phyloP scores from a whole-genome alignment of 2,329 filamentous ascomycete genomes.

The Lachnellula cervina region DNA sequence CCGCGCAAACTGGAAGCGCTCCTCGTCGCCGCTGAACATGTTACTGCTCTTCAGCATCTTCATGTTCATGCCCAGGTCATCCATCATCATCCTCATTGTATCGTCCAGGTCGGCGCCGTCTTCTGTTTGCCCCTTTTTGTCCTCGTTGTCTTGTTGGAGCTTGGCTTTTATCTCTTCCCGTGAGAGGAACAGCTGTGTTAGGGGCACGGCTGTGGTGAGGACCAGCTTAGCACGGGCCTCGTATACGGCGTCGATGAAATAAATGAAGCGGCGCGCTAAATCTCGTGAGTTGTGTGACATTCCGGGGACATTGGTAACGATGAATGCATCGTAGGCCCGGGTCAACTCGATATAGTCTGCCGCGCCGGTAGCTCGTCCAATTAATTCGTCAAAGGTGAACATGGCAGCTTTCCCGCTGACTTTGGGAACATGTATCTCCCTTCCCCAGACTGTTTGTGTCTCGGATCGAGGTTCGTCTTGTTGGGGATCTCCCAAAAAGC shows the following conservation, averaged over 20 bases:
- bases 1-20: conserved; percentile 90
- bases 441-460: conserved; percentile 84
- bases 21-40: conserved; percentile 91
- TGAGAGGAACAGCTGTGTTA: conserved; percentile 82
- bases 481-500: conserved; percentile 81
- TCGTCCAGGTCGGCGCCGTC: conserved; percentile 47
- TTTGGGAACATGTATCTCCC: conserved; percentile 79
- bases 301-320: conserved; percentile 84
- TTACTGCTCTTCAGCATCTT: conserved; percentile 76
- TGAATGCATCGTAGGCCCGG: conserved; percentile 84
- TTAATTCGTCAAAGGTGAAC: conserved; percentile 91
- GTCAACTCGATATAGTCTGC: conserved; percentile 94
- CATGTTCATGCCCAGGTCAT: conserved; percentile 82
- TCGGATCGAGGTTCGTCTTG: conserved; percentile 70
- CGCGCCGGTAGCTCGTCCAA: conserved; percentile 81
- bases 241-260: conserved; percentile 95
- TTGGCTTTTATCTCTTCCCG: conserved; percentile 62
- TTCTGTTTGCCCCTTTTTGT: conserved; percentile 37
- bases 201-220: conserved; percentile 79
- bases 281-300: conserved; percentile 88
- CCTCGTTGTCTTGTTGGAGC: conserved; percentile 41
- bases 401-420: conserved; percentile 84
- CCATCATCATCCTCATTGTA: conserved; percentile 75
- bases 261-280: conserved; percentile 89
- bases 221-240: conserved; percentile 91